Base-by-base conservation (phyloP, 345 rosid species). In the Trapa bicornis region DNA sequence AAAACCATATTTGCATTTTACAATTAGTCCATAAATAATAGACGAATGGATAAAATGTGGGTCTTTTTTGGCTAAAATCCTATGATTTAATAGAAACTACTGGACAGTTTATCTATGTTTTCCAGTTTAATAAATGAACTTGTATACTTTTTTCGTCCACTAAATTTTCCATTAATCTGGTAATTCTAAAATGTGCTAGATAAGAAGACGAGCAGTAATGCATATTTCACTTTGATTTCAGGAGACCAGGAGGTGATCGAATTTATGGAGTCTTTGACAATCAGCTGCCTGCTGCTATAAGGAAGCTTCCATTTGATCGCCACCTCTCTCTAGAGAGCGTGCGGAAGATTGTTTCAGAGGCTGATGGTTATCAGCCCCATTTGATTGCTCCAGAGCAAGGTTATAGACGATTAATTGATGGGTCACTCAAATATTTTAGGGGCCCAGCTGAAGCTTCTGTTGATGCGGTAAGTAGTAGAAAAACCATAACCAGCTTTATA, bases 371-470 rank as follows among this genome's bases (percentile, higher is more conserved):
- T 71, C 96, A 89, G 69, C 96, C 90, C 61, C 96, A 89, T 79
- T 76, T 89, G 79, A 85, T 68, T 22, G 29, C 29, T 22, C 29
- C 29, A 22, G 29, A 22, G 29, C 29, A 22, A 22, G 29, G 29
- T 22, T 89, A 89, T 70, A 75, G 92, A 29, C 88, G 92, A 41
- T 77, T 89, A 3, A 85, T 89, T 52, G 96, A 89, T 67, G 83
- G 90, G 8, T 72, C 96, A 0, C 57, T 89, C 9, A 74, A 77
- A 53, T 89, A 80, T 83, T 89, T 89, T 66, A 80, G 88, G 81
- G 96, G 90, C 71, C 96, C 96, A 73, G 86, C 92, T 2, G 96
- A 89, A 79, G 92, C 96, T 75, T 83, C 96, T 13, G 92, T 83
- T 3, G 96, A 89, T 75, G 92, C 96, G 71, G 96, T 86, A 81